Evolutionary conservation across 2,329 filamentous ascomycete genomes (phyloP).

Genomic region (Karstenula rhodostoma): DNA sequence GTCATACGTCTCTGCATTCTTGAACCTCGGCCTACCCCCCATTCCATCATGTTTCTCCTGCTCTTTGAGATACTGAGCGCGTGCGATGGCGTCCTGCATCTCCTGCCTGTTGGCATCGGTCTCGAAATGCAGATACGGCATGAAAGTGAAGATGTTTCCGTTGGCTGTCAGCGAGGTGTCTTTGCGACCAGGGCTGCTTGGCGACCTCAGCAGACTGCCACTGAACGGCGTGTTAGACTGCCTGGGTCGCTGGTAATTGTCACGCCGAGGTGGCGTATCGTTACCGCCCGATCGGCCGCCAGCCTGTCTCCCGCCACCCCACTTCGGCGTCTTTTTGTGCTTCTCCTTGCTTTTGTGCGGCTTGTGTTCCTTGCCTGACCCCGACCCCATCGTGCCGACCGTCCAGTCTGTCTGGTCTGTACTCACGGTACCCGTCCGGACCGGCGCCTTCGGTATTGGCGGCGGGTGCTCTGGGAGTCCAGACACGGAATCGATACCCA

Average conservation of each 20-base stretch:
- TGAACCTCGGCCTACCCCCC: slow-evolving; percentile 27
- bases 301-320: slow-evolving; percentile 32
- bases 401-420: slow-evolving; percentile 36
- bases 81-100: slow-evolving; percentile 65
- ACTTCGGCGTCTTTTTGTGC: slow-evolving; percentile 41
- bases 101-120: slow-evolving; percentile 62
- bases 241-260: slow-evolving; percentile 34
- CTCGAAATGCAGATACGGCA: slow-evolving; percentile 73
- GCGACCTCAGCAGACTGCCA: slow-evolving; percentile 40
- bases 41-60: slow-evolving; percentile 27
- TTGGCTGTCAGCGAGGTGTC: slow-evolving; percentile 42
- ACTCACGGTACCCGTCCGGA: slow-evolving; percentile 40
- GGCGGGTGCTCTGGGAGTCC: slow-evolving; percentile 30
- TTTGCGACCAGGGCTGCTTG: slow-evolving; percentile 47
- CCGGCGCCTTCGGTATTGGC: slow-evolving; percentile 33
- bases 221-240: slow-evolving; percentile 34
- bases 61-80: slow-evolving; percentile 37
- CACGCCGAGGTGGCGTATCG: slow-evolving; percentile 38
- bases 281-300: slow-evolving; percentile 35
- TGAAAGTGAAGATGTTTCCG: slow-evolving; percentile 58
- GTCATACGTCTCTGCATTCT: slow-evolving; percentile 48
- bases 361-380: slow-evolving; percentile 34
- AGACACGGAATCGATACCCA: slow-evolving; percentile 35
- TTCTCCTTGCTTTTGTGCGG: slow-evolving; percentile 41
- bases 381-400: slow-evolving; percentile 38